Evolutionary conservation across 164 flowering plant species (phyloP).

Genomic region (Vitis amurensis): DNA sequence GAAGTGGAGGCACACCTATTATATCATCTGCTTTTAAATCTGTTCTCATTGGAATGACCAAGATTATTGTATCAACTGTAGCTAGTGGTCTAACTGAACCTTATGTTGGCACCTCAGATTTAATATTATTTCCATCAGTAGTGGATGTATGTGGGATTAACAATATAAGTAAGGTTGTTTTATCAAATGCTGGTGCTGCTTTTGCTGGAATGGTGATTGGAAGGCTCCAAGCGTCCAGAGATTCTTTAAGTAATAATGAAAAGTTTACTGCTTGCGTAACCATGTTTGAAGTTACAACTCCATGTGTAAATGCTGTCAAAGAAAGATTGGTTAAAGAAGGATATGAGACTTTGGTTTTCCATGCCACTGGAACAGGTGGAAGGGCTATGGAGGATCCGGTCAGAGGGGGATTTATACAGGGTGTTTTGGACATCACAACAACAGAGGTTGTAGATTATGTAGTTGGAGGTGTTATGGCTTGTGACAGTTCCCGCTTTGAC

Average conservation of each 20-base stretch:
- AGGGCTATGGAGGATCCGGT: too few relatives aligned
- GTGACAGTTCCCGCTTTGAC: constrained; percentile 89
- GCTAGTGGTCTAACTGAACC: constrained; percentile 86
- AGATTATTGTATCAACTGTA: constrained; percentile 82
- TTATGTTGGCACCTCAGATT: constrained; percentile 74
- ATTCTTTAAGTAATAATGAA: too few relatives aligned
- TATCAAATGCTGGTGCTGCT: constrained; percentile 89
- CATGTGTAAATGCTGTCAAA: constrained; percentile 80
- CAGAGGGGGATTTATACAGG: too few relatives aligned
- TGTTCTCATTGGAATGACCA: constrained; percentile 82
- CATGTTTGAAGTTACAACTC: constrained; percentile 31
- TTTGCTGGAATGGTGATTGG: constrained; percentile 84
- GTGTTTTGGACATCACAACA: constrained; percentile 82
- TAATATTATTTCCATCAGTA: constrained; percentile 83
- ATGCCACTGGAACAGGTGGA: constrained; percentile 81
- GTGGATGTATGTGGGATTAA: constrained; percentile 93
- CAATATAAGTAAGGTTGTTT: constrained; percentile 60
- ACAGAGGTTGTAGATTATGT: constrained; percentile 92
- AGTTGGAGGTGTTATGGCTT: constrained; percentile 97
- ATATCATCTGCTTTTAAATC: constrained; percentile 65
- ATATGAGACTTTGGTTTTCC: constrained; percentile 82
- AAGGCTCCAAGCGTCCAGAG: too few relatives aligned
- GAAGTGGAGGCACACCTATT: constrained; percentile 88
- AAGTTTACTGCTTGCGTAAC: too few relatives aligned
- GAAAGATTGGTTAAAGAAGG: constrained; percentile 75